These are phyloP conservation scores for Cutaneotrichosporon daszewskae DNA, from an alignment of 1,284 basidiomycete species.

Conservation along the genomic window DNA sequence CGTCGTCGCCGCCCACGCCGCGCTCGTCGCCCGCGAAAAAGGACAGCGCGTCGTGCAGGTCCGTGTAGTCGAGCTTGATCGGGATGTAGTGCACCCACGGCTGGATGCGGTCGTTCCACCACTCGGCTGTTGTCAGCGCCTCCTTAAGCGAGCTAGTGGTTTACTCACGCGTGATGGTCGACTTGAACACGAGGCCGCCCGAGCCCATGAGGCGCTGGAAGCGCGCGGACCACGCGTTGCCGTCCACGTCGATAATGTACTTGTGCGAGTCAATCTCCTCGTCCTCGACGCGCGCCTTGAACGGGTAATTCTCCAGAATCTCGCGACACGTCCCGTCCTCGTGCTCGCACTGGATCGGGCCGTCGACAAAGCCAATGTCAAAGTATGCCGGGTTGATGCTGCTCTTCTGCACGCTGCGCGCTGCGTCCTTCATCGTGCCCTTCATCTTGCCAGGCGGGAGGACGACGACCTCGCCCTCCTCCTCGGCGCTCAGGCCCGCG, in stretches of 20 bases:
- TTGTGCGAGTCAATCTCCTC: conserved; percentile 30
- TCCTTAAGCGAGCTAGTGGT: neutral
- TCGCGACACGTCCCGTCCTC: conserved; percentile 40
- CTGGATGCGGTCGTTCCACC: conserved; percentile 49
- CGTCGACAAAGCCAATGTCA: conserved; percentile 47
- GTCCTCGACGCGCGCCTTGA: conserved; percentile 19
- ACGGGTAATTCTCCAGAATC: conserved; percentile 28
- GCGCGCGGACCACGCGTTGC: conserved; percentile 64
- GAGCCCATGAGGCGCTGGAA: conserved; percentile 50
- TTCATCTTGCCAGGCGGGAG: conserved; percentile 8
- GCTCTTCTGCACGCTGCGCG: conserved; percentile 52
- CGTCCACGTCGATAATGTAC: conserved; percentile 51
- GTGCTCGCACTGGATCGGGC: conserved; percentile 36
- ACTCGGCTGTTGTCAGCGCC: conserved; percentile 19
- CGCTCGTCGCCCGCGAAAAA: conserved; percentile 36
- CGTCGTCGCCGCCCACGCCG: conserved; percentile 34
- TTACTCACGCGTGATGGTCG: conserved; percentile 30
- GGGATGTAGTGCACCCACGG: conserved; percentile 50
- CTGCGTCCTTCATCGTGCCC: conserved; percentile 65
- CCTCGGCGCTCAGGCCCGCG: conserved; percentile 16
- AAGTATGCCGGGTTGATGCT: conserved; percentile 71
- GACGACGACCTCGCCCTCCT: conserved; percentile 3
- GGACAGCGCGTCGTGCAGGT: conserved; percentile 44
- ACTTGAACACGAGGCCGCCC: conserved; percentile 41
- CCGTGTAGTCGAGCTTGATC: conserved; percentile 48